Base-by-base conservation (phyloP, 2,329 filamentous ascomycete species). In the Colletotrichum salicis region DNA sequence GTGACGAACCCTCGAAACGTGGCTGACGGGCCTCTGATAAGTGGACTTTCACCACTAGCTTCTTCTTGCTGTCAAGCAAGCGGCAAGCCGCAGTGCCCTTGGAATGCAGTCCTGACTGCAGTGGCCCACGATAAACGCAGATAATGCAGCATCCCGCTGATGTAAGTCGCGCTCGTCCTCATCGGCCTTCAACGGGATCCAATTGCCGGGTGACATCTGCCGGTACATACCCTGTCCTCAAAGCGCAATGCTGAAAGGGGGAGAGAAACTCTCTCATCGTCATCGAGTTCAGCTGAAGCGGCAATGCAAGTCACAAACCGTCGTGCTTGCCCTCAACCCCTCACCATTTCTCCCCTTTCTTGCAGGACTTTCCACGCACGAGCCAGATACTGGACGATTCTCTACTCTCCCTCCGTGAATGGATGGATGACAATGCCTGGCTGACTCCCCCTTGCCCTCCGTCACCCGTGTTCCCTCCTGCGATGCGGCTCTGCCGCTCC, bases 401-500 rank as follows among this genome's bases (percentile, higher is more conserved):
- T 70, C 41, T 13, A 48, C 13, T 41, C 31, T 60, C 41, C 19
- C 41, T 48, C 7, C 19, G 8, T 48, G 41, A 29, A 29, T 29
- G 37, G 15, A 41, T 61, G 7, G 29, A 24, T n/a, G 55, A 12
- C 15, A n/a, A 13, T 27, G 8, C 24, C 13, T n/a, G 31, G 27
- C 35, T 45, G 45, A 51, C n/a, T 51, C 41, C 55, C 55, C 24
- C 19, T 24, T 45, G 35, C 24, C 11, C 19, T 11, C 41, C 41
- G 41, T 48, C 41, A 1, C 41, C 41, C 41, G 41, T 48, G 41
- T 48, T 5, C 8, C 8, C 41, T 22, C 19, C 19, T 48, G 41
- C 41, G 41, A 48, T 71, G 58, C 33, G 68, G 68, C 64, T 71
- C 64, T 71, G 68, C 64, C 35, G 68, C 37, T 57, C 52, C 54